A percentile compares a stretch with the other conserved stretches of the same genome.
phyloP scores from a whole-genome alignment of 2,329 filamentous ascomycete species.

The Epichloe baconii region DNA sequence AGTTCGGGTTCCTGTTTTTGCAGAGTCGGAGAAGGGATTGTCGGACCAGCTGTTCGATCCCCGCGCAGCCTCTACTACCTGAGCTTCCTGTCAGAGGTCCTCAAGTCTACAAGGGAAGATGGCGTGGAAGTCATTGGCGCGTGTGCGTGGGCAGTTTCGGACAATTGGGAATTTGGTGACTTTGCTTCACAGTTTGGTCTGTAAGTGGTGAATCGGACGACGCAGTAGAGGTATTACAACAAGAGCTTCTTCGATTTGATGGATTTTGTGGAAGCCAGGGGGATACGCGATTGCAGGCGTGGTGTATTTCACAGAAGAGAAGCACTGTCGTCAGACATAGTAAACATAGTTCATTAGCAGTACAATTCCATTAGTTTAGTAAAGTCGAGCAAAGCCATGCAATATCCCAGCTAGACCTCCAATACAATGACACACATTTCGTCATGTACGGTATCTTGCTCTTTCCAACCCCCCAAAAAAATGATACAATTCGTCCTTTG shows the following conservation, averaged over 20 bases:
- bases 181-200: slow-evolving; percentile 36
- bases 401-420: too few species aligned
- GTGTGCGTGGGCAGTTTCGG: slow-evolving; percentile 37
- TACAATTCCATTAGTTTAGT: too few species aligned
- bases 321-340: too few species aligned
- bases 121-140: slow-evolving; percentile 40
- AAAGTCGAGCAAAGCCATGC: too few species aligned
- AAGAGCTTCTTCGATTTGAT: slow-evolving; percentile 42
- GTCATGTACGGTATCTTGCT: too few species aligned
- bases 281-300: background rate
- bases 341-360: too few species aligned
- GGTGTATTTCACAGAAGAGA: background rate
- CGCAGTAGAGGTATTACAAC: slow-evolving; percentile 37
- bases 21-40: slow-evolving; percentile 28
- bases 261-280: slow-evolving; percentile 30
- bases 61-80: slow-evolving; percentile 42
- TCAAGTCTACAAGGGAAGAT: slow-evolving; percentile 43
- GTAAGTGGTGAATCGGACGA: slow-evolving; percentile 41
- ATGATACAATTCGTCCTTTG: too few species aligned
- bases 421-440: too few species aligned
- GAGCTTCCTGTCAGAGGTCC: slow-evolving; percentile 37
- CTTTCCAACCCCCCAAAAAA: too few species aligned
- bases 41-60: slow-evolving; percentile 40
- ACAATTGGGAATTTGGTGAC: slow-evolving; percentile 44
- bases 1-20: slow-evolving; percentile 43